A percentile compares a stretch with the other conserved stretches of the same genome.
Evolutionary conservation across 805 yeast genomes (phyloP).

Genomic region (Candida hispaniensis): DNA sequence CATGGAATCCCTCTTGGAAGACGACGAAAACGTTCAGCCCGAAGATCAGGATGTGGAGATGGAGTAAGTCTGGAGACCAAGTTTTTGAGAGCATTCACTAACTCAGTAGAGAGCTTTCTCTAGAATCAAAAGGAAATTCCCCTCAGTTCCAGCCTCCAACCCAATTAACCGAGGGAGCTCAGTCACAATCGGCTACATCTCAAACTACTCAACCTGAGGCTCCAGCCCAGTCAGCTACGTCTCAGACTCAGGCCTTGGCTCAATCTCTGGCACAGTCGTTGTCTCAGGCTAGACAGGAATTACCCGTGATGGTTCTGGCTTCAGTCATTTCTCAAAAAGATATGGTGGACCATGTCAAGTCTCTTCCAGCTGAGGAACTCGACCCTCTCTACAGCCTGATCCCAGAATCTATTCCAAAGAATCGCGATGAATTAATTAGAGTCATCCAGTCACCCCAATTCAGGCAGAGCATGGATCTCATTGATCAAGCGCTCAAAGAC

Average conservation of each 20-base stretch:
- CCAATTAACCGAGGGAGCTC: not conserved
- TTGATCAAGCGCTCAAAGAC: slow-evolving; percentile 35
- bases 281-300: too few relatives aligned
- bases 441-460: slow-evolving; percentile 42
- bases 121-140: too few relatives aligned
- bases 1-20: slow-evolving; percentile 28
- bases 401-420: slow-evolving; percentile 35
- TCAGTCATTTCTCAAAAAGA: slow-evolving; percentile 31
- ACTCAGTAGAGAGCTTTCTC: too few relatives aligned
- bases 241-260: slow-evolving; percentile 4
- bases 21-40: slow-evolving; percentile 31
- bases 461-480: slow-evolving; percentile 33
- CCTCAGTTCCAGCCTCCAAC: too few relatives aligned
- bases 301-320: slow-evolving; percentile 29
- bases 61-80: slow-evolving; percentile 16
- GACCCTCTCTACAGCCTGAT: slow-evolving; percentile 31
- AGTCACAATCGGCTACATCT: not conserved
- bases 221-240: too few relatives aligned
- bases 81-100: slow-evolving; percentile 3
- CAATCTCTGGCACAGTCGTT: too few relatives aligned
- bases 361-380: slow-evolving; percentile 29
- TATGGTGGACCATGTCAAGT: slow-evolving; percentile 30
- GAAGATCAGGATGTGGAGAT: slow-evolving; percentile 23
- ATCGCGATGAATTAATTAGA: slow-evolving; percentile 33
- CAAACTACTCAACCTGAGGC: not conserved